Conservation (phyloP, 2,329 filamentous ascomycete genomes). For the Tolypocladium inflatum region DNA sequence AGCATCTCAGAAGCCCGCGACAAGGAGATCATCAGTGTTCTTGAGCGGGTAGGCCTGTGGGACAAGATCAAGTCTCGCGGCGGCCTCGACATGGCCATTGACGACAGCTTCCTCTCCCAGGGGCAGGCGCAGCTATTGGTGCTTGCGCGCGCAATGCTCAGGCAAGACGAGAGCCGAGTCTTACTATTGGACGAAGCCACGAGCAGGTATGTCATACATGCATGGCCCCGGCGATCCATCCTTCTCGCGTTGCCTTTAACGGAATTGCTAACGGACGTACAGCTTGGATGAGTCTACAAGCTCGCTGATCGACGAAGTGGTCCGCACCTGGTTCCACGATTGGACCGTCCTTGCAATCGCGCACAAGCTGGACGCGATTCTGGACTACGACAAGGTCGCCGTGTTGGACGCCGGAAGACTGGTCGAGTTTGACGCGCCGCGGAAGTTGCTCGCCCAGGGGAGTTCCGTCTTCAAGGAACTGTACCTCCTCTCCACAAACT, state of each 20-base stretch:
- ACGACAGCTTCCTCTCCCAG: constrained; percentile 25
- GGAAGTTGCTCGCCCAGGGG: background rate
- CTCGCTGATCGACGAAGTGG: constrained; percentile 5
- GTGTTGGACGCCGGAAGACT: constrained; percentile 40
- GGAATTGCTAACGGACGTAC: background rate
- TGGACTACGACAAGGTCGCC: constrained; percentile 38
- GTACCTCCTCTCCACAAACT: constrained; percentile 1
- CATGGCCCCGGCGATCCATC: too few relatives aligned
- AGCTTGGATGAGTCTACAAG: constrained; percentile 10
- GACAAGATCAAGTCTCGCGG: constrained; percentile 25
- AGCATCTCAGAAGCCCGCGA: constrained; percentile 14
- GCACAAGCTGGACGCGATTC: constrained; percentile 25
- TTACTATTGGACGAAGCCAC: constrained; percentile 35
- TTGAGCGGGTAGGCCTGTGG: constrained; percentile 34
- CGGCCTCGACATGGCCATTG: constrained; percentile 25
- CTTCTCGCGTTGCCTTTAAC: background rate
- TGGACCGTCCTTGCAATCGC: constrained; percentile 36
- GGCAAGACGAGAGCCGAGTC: constrained; percentile 22
- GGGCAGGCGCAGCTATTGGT: constrained; percentile 42
- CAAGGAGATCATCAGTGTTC: constrained; percentile 24
- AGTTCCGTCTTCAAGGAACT: constrained; percentile 3
- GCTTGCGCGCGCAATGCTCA: constrained; percentile 37
- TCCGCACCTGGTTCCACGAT: constrained; percentile 8
- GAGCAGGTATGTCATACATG: constrained; percentile 13
- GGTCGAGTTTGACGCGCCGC: constrained; percentile 25